Conservation (phyloP, 108 stramenopile species). For the Skeletonema grethae region DNA sequence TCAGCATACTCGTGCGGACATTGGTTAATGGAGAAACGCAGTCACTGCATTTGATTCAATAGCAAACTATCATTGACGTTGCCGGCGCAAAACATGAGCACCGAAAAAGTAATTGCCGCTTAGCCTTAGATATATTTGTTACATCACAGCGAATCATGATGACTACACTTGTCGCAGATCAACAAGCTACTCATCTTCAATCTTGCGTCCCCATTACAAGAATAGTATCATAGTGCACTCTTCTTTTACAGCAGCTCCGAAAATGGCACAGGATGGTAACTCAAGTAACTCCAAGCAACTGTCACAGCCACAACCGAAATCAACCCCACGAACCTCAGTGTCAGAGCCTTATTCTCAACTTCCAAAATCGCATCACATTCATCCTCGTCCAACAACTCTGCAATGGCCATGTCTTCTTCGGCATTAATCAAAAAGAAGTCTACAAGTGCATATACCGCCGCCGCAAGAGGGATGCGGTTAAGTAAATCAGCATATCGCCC, state of each 20-base stretch:
- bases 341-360: constrained; percentile 19
- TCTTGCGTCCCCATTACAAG: background rate
- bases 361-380: constrained; percentile 9
- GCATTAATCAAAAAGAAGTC: constrained; percentile 49
- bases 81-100: background rate
- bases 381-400: constrained; percentile 33
- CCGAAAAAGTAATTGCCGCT: background rate
- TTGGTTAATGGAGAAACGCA: too few relatives aligned
- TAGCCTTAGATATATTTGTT: constrained; percentile 1
- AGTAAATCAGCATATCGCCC: constrained; percentile 46
- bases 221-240: background rate
- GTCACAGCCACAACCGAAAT: constrained; percentile 32
- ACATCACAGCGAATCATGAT: background rate
- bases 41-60: too few relatives aligned
- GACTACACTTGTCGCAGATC: background rate
- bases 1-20: too few relatives aligned
- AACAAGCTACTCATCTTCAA: background rate
- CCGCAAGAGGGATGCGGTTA: constrained; percentile 36
- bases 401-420: constrained; percentile 43
- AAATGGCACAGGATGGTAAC: constrained; percentile 51
- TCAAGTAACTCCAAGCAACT: constrained; percentile 21
- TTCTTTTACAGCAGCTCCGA: constrained; percentile 11
- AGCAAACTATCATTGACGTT: too few relatives aligned
- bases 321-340: constrained; percentile 34
- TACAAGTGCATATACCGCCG: constrained; percentile 35